phyloP scores from a whole-genome alignment of 257 asterid genomes.

The Solanum commersonii region DNA sequence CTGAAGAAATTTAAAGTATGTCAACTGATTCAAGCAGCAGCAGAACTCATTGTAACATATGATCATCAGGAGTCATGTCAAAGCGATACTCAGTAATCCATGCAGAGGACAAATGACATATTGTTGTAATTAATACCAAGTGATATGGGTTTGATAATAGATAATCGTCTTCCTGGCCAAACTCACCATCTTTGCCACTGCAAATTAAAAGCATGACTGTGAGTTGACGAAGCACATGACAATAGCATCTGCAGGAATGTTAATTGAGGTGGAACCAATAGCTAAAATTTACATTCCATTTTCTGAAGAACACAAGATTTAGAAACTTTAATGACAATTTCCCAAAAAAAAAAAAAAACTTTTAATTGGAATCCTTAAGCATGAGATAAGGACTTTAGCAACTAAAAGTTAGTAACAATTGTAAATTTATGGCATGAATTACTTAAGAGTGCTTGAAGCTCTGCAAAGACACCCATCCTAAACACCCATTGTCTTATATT shows the following conservation, averaged over 20 bases:
- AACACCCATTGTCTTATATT: not conserved
- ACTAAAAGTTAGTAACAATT: not conserved
- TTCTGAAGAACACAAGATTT: not conserved
- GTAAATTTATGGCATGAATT: not conserved
- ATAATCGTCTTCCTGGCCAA: slow-evolving; percentile 79
- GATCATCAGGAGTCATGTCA: not conserved
- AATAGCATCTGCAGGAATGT: not conserved
- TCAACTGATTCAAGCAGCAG: not conserved
- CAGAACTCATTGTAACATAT: not conserved
- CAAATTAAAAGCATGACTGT: slow-evolving; percentile 12
- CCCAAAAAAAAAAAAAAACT: not conserved
- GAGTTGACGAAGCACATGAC: not conserved
- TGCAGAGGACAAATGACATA: not conserved
- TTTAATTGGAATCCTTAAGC: not conserved
- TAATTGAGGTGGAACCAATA: not conserved
- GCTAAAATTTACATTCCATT: not conserved
- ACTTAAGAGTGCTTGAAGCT: not conserved
- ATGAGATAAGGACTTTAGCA: not conserved
- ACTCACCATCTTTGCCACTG: slow-evolving; percentile 89
- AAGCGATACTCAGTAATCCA: not conserved
- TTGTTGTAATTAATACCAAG: slow-evolving; percentile 44
- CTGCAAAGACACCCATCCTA: not conserved
- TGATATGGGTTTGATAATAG: slow-evolving; percentile 86
- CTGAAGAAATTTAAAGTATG: not conserved
- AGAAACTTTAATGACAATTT: not conserved